phyloP scores from a whole-genome alignment of 2,329 filamentous ascomycete genomes.

The Parastagonospora avenae region DNA sequence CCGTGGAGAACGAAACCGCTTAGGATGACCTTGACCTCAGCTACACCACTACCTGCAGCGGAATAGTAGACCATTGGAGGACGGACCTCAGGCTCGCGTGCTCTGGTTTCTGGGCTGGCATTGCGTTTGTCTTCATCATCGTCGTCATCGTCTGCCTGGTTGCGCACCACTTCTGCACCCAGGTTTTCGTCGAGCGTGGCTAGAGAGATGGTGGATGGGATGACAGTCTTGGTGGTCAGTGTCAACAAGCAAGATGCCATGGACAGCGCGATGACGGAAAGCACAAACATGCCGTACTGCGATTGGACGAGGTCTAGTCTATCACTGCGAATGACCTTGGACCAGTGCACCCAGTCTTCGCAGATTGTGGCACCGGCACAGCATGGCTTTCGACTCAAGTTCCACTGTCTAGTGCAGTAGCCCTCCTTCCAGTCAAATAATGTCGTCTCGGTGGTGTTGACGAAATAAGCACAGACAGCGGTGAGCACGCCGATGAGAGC shows the following conservation, averaged over 20 bases:
- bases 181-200: constrained; percentile 93
- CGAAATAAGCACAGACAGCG: constrained; percentile 82
- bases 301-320: constrained; percentile 61
- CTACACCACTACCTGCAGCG: constrained; percentile 92
- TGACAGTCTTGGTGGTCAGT: constrained; percentile 88
- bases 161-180: constrained; percentile 60
- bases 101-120: constrained; percentile 49
- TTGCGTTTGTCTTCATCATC: constrained; percentile 52
- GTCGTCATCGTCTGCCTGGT: constrained; percentile 51
- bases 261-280: constrained; percentile 72
- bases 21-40: constrained; percentile 96
- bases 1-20: constrained; percentile 97
- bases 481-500: constrained; percentile 87
- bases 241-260: constrained; percentile 78
- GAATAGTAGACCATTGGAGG: constrained; percentile 93
- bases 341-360: constrained; percentile 68
- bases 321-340: constrained; percentile 61
- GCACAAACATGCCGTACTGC: constrained; percentile 78
- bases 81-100: constrained; percentile 46
- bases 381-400: constrained; percentile 71
- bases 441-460: constrained; percentile 83
- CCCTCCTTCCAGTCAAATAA: constrained; percentile 93
- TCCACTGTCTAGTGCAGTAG: constrained; percentile 75
- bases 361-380: constrained; percentile 63
- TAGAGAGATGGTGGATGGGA: constrained; percentile 85